Evolutionary conservation across 768 basidiomycete species (phyloP).

Genomic region (Boletellus ananas): DNA sequence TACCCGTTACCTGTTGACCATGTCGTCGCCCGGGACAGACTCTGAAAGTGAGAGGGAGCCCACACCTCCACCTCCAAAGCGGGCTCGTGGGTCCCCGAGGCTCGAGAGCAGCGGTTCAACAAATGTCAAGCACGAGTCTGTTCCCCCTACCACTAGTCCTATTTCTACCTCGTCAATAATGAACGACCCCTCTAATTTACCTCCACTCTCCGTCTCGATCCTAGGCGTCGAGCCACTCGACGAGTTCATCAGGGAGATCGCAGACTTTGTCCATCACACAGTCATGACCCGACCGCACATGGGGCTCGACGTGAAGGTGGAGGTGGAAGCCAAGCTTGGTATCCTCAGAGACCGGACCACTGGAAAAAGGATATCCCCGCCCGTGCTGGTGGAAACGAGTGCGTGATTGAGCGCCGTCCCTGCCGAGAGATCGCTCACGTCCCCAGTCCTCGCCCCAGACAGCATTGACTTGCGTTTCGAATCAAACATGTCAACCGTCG

Average conservation of each 20-base stretch:
- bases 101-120: constrained; percentile 20
- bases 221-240: constrained; percentile 88
- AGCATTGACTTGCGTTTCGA: constrained; percentile 71
- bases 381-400: constrained; percentile 85
- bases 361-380: constrained; percentile 59
- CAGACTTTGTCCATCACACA: constrained; percentile 81
- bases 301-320: constrained; percentile 51
- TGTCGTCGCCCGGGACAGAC: constrained; percentile 28
- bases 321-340: constrained; percentile 92
- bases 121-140: constrained; percentile 20
- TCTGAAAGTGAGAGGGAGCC: constrained; percentile 26
- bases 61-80: constrained; percentile 35
- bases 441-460: constrained; percentile 64
- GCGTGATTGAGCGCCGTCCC: constrained; percentile 29
- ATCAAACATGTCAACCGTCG: constrained; percentile 86
- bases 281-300: constrained; percentile 54
- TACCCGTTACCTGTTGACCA: constrained; percentile 14
- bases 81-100: constrained; percentile 33
- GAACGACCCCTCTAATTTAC: constrained; percentile 36
- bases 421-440: background rate
- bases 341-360: constrained; percentile 55
- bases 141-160: constrained; percentile 8
- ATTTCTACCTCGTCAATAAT: constrained; percentile 17
- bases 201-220: constrained; percentile 73
- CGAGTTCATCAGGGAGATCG: constrained; percentile 89